These are phyloP conservation scores for Leptoxyphium fumago DNA, from an alignment of 2,329 filamentous ascomycete species.

Conservation along the genomic window DNA sequence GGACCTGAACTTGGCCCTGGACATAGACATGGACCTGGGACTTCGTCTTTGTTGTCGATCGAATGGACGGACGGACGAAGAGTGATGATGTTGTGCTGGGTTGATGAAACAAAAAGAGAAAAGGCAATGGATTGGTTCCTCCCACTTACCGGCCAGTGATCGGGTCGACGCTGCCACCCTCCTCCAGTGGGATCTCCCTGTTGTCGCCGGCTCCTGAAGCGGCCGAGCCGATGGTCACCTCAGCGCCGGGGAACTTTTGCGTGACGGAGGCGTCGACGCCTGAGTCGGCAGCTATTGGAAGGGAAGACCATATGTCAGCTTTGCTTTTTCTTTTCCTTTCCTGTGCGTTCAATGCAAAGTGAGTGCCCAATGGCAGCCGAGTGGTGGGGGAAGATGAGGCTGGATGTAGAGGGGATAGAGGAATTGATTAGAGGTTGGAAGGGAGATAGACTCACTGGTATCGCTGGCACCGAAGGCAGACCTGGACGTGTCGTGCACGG, in stretches of 20 bases:
- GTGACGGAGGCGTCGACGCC: constrained; percentile 30
- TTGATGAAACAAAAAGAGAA: neutral
- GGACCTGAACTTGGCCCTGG: too few species aligned
- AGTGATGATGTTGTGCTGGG: too few species aligned
- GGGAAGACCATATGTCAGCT: too few species aligned
- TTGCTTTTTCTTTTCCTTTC: neutral
- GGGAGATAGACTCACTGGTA: constrained; percentile 20
- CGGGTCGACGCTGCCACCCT: constrained; percentile 30
- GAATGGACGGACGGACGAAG: too few species aligned
- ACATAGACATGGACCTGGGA: too few species aligned
- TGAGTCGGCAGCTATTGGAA: constrained; percentile 32
- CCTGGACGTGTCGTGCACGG: constrained; percentile 6
- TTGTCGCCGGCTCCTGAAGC: constrained; percentile 32
- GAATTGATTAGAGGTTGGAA: too few species aligned
- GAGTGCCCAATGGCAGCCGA: too few species aligned
- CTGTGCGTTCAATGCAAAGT: neutral
- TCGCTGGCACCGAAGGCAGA: constrained; percentile 16
- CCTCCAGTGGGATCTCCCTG: constrained; percentile 30
- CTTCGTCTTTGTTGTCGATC: too few species aligned
- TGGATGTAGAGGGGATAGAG: too few species aligned
- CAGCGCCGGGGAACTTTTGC: constrained; percentile 30
- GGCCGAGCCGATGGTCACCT: constrained; percentile 28
- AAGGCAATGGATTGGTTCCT: too few species aligned
- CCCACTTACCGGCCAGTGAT: constrained; percentile 24
- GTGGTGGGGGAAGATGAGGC: too few species aligned